phyloP scores from a whole-genome alignment of 2,329 filamentous ascomycete species.

The Penicillium sp. region DNA sequence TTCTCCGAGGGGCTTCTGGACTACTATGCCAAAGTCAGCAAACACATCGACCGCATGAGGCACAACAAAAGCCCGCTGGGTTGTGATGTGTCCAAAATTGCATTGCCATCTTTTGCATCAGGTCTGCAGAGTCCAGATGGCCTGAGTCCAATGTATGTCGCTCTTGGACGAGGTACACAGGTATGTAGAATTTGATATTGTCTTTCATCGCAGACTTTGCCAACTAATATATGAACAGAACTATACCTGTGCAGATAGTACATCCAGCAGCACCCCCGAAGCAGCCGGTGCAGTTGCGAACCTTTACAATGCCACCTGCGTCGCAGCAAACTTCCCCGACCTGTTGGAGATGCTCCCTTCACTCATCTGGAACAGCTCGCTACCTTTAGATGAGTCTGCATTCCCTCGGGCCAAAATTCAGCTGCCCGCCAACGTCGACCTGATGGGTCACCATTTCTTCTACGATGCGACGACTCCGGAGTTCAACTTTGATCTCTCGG shows the following conservation, averaged over 20 bases:
- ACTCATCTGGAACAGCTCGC: slow-evolving; percentile 70
- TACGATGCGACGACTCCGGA: slow-evolving; percentile 69
- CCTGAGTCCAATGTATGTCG: slow-evolving; percentile 73
- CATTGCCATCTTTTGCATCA: slow-evolving; percentile 55
- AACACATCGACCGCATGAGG: slow-evolving; percentile 39
- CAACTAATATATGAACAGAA: slow-evolving; percentile 63
- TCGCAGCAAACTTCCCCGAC: slow-evolving; percentile 70
- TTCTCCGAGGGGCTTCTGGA: slow-evolving; percentile 47
- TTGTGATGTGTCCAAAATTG: slow-evolving; percentile 41
- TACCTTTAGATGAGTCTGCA: slow-evolving; percentile 37
- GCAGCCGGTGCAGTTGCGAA: slow-evolving; percentile 76
- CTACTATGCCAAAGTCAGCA: slow-evolving; percentile 45
- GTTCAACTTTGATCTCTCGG: slow-evolving; percentile 73
- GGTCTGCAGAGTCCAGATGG: slow-evolving; percentile 66
- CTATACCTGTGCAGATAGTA: slow-evolving; percentile 77
- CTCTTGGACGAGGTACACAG: slow-evolving; percentile 79
- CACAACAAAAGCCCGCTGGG: slow-evolving; percentile 22
- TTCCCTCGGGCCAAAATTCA: slow-evolving; percentile 22
- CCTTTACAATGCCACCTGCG: slow-evolving; percentile 86
- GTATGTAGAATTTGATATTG: slow-evolving; percentile 33
- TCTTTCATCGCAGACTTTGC: not conserved
- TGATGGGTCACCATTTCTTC: slow-evolving; percentile 85
- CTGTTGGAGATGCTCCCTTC: slow-evolving; percentile 68
- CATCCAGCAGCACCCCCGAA: slow-evolving; percentile 65
- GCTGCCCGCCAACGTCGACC: slow-evolving; percentile 61